Evolutionary conservation across 139 green algal genomes (phyloP).

Genomic region (Coelastrella sp.): DNA sequence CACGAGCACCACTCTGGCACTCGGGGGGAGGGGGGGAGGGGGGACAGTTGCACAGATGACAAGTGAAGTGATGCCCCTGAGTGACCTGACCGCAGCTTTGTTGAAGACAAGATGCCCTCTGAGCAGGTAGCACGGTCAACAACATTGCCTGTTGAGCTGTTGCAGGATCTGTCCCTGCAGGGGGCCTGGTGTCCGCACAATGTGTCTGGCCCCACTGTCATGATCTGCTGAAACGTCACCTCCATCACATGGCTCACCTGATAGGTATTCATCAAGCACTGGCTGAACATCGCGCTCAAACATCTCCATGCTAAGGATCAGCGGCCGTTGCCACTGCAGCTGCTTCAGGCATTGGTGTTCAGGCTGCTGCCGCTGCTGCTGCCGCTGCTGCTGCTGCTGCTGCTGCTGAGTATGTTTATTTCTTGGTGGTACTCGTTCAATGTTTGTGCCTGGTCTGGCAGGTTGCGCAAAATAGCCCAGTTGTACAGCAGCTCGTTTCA

Average conservation of each 20-base stretch:
- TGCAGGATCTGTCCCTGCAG: too few relatives aligned
- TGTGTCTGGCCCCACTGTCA: not conserved
- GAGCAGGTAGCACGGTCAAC: too few relatives aligned
- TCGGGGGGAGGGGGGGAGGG: too few relatives aligned
- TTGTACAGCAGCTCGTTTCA: constrained; percentile 1
- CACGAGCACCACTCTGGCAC: too few relatives aligned
- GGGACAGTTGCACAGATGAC: too few relatives aligned
- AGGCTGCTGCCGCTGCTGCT: not conserved
- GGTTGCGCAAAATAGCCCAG: not conserved
- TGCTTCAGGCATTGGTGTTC: not conserved
- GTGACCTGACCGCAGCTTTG: too few relatives aligned
- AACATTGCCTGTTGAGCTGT: too few relatives aligned
- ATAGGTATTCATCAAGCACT: constrained; percentile 64
- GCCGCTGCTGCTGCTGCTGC: not conserved
- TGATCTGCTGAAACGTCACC: not conserved
- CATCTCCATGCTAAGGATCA: constrained; percentile 64
- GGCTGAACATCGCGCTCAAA: constrained; percentile 67
- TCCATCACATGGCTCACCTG: not conserved
- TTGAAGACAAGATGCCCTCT: too few relatives aligned
- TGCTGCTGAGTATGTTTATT: not conserved
- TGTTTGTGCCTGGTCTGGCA: not conserved
- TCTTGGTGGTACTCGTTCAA: not conserved
- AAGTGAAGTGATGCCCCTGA: too few relatives aligned
- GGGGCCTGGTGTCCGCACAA: too few relatives aligned
- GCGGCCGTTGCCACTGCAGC: not conserved